A percentile compares a stretch with the other conserved stretches of the same genome.
Evolutionary conservation across 78 protist genomes (phyloP).

Genomic region (Trichosphaerium sp.): DNA sequence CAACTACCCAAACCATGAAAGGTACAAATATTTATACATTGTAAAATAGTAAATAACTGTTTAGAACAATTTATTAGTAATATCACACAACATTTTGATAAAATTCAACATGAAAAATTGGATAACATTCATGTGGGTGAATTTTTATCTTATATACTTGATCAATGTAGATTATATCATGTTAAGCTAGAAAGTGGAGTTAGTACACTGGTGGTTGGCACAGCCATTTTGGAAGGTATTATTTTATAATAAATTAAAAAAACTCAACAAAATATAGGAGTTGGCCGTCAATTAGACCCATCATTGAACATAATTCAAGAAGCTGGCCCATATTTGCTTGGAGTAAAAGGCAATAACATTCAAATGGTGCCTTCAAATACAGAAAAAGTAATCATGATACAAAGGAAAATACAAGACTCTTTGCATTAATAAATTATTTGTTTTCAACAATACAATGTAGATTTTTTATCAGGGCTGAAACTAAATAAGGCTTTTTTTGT

Average conservation of each 20-base stretch:
- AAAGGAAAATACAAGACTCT: too few species aligned
- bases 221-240: constrained; percentile 47
- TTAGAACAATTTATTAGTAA: constrained; percentile 17
- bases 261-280: too few species aligned
- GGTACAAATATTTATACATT: not conserved
- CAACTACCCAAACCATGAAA: too few species aligned
- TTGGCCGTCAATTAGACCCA: constrained; percentile 50
- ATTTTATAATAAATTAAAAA: too few species aligned
- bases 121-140: constrained; percentile 43
- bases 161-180: constrained; percentile 23
- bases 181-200: constrained; percentile 46
- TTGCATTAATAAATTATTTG: too few species aligned
- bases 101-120: constrained; percentile 13
- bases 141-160: constrained; percentile 10
- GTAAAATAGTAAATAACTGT: not conserved
- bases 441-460: too few species aligned
- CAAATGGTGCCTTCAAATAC: too few species aligned
- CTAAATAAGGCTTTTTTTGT: too few species aligned
- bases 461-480: too few species aligned
- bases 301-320: constrained; percentile 24
- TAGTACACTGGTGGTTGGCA: constrained; percentile 39
- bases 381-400: too few species aligned
- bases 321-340: constrained; percentile 43
- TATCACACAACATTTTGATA: constrained; percentile 19
- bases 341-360: too few species aligned